Percentiles rank a stretch among this genome's conserved stretches.
phyloP scores from a whole-genome alignment of 441 rosid species.

The Theobroma grandiflorum region DNA sequence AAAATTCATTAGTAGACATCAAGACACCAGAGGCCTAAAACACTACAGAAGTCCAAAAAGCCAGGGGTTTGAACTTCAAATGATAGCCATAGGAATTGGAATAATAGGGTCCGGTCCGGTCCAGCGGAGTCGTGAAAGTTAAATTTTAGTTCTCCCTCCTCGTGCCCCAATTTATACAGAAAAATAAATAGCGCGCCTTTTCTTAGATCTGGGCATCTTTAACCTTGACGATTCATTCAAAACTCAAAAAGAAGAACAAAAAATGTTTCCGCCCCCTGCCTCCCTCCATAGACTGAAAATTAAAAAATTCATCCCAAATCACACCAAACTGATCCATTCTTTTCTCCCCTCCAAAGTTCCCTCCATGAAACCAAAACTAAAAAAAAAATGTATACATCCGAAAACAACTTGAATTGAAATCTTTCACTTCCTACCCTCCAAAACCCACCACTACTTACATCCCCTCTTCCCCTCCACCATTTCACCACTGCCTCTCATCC shows the following conservation, averaged over 20 bases:
- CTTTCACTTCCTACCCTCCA: slow-evolving; percentile 39
- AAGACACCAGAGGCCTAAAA: too few relatives aligned
- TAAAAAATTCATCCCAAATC: background rate
- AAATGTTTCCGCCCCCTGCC: slow-evolving; percentile 5
- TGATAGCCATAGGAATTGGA: too few relatives aligned
- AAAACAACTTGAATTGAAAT: slow-evolving; percentile 28
- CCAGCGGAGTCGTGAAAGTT: too few relatives aligned
- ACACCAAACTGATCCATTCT: background rate
- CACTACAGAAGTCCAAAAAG: too few relatives aligned
- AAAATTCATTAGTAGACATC: too few relatives aligned
- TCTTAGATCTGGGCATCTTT: background rate
- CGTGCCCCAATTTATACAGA: background rate
- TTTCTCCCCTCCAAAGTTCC: slow-evolving; percentile 26
- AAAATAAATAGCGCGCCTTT: background rate
- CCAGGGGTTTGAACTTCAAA: too few relatives aligned
- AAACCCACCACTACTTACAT: slow-evolving; percentile 43
- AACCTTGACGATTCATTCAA: background rate
- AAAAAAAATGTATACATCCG: background rate
- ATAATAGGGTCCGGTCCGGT: too few relatives aligned
- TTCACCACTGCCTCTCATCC: background rate
- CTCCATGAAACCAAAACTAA: slow-evolving; percentile 13
- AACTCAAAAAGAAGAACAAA: background rate
- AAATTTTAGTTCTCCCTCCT: too few relatives aligned
- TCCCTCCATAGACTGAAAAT: slow-evolving; percentile 19
- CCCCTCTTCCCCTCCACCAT: slow-evolving; percentile 8